Evolutionary conservation across 495 filamentous ascomycete species (phyloP).

Genomic region (Xylaria palmicola): DNA sequence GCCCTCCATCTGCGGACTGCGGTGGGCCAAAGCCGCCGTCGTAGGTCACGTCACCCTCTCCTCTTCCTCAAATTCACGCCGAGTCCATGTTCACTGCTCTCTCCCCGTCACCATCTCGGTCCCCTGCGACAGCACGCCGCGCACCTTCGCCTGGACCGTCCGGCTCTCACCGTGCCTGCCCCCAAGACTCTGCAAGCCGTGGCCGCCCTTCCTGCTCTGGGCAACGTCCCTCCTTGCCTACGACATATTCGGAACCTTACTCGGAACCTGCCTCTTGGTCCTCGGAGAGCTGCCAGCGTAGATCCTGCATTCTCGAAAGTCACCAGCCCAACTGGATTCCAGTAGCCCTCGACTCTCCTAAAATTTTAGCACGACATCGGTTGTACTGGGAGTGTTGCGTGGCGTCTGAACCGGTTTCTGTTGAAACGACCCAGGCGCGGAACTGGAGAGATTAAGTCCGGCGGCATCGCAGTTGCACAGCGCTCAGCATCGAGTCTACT

Average conservation of each 20-base stretch:
- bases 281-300: slow-evolving; percentile 17
- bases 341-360: not conserved
- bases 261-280: not conserved
- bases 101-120: slow-evolving; percentile 27
- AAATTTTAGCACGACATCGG: not conserved
- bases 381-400: not conserved
- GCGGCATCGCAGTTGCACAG: slow-evolving; percentile 28
- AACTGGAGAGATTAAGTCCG: slow-evolving; percentile 20
- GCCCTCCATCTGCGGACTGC: slow-evolving; percentile 1
- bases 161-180: slow-evolving; percentile 18
- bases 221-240: slow-evolving; percentile 12
- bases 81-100: slow-evolving; percentile 15
- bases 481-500: slow-evolving; percentile 21
- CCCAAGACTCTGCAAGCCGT: slow-evolving; percentile 13
- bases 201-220: slow-evolving; percentile 24
- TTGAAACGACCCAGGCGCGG: slow-evolving; percentile 16
- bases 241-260: slow-evolving; percentile 16
- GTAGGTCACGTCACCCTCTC: slow-evolving; percentile 19
- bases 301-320: slow-evolving; percentile 7
- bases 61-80: slow-evolving; percentile 10
- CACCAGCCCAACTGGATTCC: not conserved
- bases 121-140: slow-evolving; percentile 15
- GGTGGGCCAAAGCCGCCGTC: slow-evolving; percentile 10
- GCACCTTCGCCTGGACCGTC: slow-evolving; percentile 16
- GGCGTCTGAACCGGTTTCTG: not conserved